Base-by-base conservation (phyloP, 305 asterid genomes). In the Withania somnifera region DNA sequence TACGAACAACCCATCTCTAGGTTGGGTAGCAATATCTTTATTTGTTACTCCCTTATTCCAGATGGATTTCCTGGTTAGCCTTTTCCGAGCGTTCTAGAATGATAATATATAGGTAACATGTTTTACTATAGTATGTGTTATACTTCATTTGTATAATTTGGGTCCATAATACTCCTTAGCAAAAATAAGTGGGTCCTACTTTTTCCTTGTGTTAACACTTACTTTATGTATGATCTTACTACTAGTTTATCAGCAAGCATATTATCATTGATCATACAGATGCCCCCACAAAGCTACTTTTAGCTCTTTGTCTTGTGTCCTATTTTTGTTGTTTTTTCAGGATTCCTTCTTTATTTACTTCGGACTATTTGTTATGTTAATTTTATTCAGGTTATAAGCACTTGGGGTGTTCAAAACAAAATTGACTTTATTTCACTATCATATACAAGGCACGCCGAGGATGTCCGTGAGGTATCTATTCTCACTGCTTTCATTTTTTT, bases 371-470 rank as follows among this genome's bases (percentile, higher is more conserved):
- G 42, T 58, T 80, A 19, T 61, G 47, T 30, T 80, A 19, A 57
- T 78, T 13, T 85, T 54, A 61, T 88, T 82, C 92, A 95, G 99
- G 91, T 90, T 82, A 95, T 95, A 84, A 91, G 98, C 87, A 78
- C 99, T 15, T 94, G 99, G 98, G 98, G 99, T 52, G 97, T 88
- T 81, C 73, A 91, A 89, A 96, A 96, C 84, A 93, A 96, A 86
- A 93, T 96, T 56, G 98, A 96, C 82, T 94, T 96, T 86, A 91
- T 93, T 79, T 94, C 98, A 28, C 83, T 96, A 50, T 94, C 98
- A 56, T 94, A 90, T 83, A 93, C 99, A 42, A 89, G 98, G n/a
- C 98, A 93, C 36, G 99, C 97, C 9, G 97, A 93, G 86, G 99
- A 96, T 86, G 98, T 96, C 82, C 98, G 98, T 22, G 93, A 96